Base-by-base conservation (phyloP, 2,329 filamentous ascomycete species). In the Trichoderma breve region DNA sequence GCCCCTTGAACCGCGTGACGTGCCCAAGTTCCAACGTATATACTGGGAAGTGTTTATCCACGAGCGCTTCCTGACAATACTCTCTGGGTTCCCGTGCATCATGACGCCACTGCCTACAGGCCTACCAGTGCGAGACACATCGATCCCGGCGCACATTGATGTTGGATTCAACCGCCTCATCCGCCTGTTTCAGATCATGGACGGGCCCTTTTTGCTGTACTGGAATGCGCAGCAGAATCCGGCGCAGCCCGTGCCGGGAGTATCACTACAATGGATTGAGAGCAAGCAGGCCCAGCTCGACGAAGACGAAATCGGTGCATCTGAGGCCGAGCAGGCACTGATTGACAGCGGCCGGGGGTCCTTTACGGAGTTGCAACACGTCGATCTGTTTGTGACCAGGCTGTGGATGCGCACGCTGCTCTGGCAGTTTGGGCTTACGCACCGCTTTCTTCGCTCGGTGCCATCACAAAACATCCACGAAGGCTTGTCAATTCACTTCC, bases 41-140 rank as follows among this genome's bases (percentile, higher is more conserved):
- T 76, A 76, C 70, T 76, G 75, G 75, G 74, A 76, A 47, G 74
- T 74, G 26, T 76, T 76, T 36, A 75, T 76, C 28, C 75, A 76
- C 68, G 75, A 76, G 75, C 83, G 87, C 18, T 89, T 88, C 75
- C 75, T 86, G n/a, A 84, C 84, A 39, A 84, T 88, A 30, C 79
- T 85, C 4, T 83, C 86, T 51, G 86, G 86, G 57, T 83, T 83
- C 6, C 81, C 82, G 2, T 80, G 80, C 32, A 76, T 79, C 18
- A 75, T 83, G 72, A 74, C 75, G 9, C 79, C 81, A 0, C 78
- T 83, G 7, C 71, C 74, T 18, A 77, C 77, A 1, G 79, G 79
- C 4, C 74, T 80, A 21, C 81, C 80, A 1, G 58, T 76, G 3
- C 43, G 75, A 11, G 82, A 84, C 73, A 69, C 75, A 3, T 77